Percentiles rank a stretch among this genome's conserved stretches.
These are phyloP conservation scores for Pseudogymnoascus sp. DNA, from an alignment of 2,329 filamentous ascomycete species.

Conservation along the genomic window DNA sequence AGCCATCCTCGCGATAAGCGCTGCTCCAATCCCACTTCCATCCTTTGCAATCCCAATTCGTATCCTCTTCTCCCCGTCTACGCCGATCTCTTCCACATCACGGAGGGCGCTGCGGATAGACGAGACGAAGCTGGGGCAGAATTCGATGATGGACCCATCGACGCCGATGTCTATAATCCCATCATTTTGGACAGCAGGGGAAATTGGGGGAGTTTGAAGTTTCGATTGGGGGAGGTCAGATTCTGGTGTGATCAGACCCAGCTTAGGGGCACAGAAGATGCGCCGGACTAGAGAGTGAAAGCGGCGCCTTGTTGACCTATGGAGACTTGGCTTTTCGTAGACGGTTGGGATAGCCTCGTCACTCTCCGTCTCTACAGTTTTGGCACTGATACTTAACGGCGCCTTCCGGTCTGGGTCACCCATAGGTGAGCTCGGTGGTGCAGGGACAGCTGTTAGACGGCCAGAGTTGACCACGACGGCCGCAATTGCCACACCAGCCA, in stretches of 20 bases:
- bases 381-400: slow-evolving; percentile 17
- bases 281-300: neutral
- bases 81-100: slow-evolving; percentile 68
- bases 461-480: slow-evolving; percentile 75
- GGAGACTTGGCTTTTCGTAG: neutral
- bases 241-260: neutral
- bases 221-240: neutral
- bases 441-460: slow-evolving; percentile 64
- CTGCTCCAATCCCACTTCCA: slow-evolving; percentile 89
- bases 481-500: slow-evolving; percentile 80
- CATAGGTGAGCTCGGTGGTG: slow-evolving; percentile 22
- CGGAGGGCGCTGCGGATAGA: slow-evolving; percentile 78
- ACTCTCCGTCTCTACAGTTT: neutral
- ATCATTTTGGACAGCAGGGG: slow-evolving; percentile 33
- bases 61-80: slow-evolving; percentile 72
- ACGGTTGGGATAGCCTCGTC: neutral
- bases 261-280: neutral
- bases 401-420: slow-evolving; percentile 16
- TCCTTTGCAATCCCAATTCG: slow-evolving; percentile 96
- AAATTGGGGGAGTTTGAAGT: neutral
- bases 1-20: slow-evolving; percentile 86
- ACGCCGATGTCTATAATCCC: slow-evolving; percentile 83
- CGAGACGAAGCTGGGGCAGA: slow-evolving; percentile 86
- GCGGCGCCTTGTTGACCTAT: neutral
- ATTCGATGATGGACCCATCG: slow-evolving; percentile 88